A percentile compares a stretch with the other conserved stretches of the same genome.
phyloP scores from a whole-genome alignment of 305 asterid genomes.

The Rubia peregrina region DNA sequence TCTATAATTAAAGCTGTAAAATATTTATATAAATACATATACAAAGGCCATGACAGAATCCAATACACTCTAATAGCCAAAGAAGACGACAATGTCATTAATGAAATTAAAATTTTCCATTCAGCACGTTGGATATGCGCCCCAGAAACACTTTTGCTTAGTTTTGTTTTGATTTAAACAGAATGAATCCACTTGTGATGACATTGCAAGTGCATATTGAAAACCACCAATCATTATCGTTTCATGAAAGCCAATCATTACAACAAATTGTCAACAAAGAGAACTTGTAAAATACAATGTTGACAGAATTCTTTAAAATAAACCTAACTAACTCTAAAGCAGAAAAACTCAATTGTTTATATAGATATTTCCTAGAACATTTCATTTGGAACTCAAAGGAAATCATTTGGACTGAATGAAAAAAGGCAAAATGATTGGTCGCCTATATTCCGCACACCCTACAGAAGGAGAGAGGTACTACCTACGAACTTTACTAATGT shows the following conservation, averaged over 20 bases:
- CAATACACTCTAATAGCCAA: neutral
- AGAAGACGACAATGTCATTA: neutral
- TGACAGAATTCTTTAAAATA: neutral
- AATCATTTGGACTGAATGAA: neutral
- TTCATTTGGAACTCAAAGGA: neutral
- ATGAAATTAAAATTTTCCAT: neutral
- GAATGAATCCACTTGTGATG: neutral
- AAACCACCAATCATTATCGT: neutral
- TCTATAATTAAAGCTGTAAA: too few relatives aligned
- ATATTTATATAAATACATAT: too few relatives aligned
- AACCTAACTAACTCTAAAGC: neutral
- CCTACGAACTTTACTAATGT: neutral
- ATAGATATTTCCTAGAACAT: neutral
- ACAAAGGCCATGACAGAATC: neutral
- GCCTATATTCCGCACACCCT: too few relatives aligned
- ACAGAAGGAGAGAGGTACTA: conserved; percentile 2
- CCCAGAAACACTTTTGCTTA: neutral
- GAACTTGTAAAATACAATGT: neutral
- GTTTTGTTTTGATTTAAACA: neutral
- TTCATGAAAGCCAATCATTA: neutral
- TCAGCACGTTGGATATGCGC: neutral
- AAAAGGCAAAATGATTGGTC: neutral
- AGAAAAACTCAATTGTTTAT: neutral
- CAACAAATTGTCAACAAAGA: neutral
- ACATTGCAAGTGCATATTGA: neutral